A percentile compares a stretch with the other conserved stretches of the same genome.
Conservation (phyloP, 306 rosid genomes). For the Acmispon strigosus region DNA sequence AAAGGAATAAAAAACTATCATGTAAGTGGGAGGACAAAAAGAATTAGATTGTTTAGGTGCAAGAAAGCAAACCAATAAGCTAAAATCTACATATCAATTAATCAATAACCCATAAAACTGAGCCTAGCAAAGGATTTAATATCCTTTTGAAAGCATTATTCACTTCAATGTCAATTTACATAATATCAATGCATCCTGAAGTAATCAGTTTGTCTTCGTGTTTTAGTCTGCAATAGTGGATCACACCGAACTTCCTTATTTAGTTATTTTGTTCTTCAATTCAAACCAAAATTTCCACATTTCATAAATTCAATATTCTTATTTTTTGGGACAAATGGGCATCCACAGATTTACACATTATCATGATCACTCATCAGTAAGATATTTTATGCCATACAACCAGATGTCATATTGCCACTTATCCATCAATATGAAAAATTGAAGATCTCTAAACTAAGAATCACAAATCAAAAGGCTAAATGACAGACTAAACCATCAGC, state of each 20-base stretch:
- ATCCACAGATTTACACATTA: neutral
- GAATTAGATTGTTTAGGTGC: neutral
- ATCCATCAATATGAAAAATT: neutral
- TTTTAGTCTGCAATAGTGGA: neutral
- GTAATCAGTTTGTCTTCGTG: neutral
- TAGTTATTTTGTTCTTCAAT: slow-evolving; percentile 4
- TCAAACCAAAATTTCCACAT: neutral
- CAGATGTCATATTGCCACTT: neutral
- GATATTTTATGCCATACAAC: neutral
- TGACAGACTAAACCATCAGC: neutral
- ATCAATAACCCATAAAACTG: neutral
- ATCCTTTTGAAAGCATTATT: neutral
- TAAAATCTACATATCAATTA: neutral
- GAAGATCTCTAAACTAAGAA: neutral
- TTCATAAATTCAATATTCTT: neutral
- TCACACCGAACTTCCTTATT: neutral
- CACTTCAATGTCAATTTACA: neutral
- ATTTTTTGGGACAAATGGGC: neutral
- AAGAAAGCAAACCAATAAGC: slow-evolving; percentile 5
- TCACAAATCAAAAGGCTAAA: neutral
- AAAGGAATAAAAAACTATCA: neutral
- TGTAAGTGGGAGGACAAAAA: neutral
- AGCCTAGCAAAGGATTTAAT: neutral
- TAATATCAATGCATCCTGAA: neutral
- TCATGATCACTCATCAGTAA: too few relatives aligned